Base-by-base conservation (phyloP, 257 asterid species). In the Paulownia fortunei region DNA sequence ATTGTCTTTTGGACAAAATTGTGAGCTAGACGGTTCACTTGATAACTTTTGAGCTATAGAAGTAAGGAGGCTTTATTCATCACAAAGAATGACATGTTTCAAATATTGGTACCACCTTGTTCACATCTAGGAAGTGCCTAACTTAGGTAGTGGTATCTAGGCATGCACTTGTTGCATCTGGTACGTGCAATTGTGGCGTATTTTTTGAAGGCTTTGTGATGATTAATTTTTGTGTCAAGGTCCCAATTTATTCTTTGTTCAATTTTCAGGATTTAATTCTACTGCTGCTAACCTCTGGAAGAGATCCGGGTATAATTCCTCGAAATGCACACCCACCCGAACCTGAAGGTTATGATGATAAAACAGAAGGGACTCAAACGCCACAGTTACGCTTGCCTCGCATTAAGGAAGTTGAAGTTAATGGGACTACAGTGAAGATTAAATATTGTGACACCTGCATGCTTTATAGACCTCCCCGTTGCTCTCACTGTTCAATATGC, bases 401-500 rank as follows among this genome's bases (percentile, higher is more conserved):
- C 62, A 79, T 94, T 52, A 92, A 92, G 81, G 99, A 94, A 85
- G 98, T 94, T 41, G 96, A 86, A 65, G 98, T 94, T 74, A 94
- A 94, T 51, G 98, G 99, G 11, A 68, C 86, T 68, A 82, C 90
- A 7, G 94, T 94, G 83, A 94, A 92, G 86, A 90, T 92, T 61
- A 94, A 94, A 85, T 94, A 94, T 73, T 94, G 99, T 19, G 98
- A 94, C 76, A 94, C 99, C 80, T 94, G 99, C 88, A 92, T 94
- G 99, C 97, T 94, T 63, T 94, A 94, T 78, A 85, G 99, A 67
- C 99, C 99, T 80, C 99, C 99, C 0, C 98, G 99, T 55, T 94
- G 99, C 86, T 92, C 99, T 41, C 99, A 94, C 77, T 94, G 99
- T 84, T 94, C 99, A 56, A 94, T 94, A 78, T 94, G 99, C 93